Conservation (phyloP, 805 yeast species). For the Zygotorulaspora sp. region DNA sequence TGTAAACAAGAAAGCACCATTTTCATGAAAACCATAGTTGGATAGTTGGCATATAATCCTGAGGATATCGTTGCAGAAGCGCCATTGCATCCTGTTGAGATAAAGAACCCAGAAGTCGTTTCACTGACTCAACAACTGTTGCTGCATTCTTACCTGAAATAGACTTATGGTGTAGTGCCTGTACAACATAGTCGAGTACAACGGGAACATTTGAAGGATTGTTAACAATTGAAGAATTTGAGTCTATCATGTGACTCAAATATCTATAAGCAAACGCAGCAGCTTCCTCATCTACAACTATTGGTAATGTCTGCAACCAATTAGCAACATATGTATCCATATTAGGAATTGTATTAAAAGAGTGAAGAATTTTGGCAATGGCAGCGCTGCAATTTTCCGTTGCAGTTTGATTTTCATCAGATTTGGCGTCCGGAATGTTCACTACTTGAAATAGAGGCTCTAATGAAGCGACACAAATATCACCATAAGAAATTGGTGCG, state of each 20-base stretch:
- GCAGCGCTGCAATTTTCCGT: conserved; percentile 83
- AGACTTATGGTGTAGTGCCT: conserved; percentile 65
- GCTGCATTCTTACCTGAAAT: conserved; percentile 70
- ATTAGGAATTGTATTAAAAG: conserved; percentile 60
- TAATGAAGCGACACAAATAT: conserved; percentile 63
- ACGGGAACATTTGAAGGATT: conserved; percentile 47
- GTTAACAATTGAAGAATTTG: conserved; percentile 55
- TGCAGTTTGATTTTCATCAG: conserved; percentile 79
- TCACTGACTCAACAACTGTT: conserved; percentile 56
- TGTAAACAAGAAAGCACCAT: no score
- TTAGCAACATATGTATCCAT: conserved; percentile 57
- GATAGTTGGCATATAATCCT: conserved; percentile 55
- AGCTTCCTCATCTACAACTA: conserved; percentile 78
- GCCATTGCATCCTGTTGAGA: conserved; percentile 68
- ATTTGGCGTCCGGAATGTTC: conserved; percentile 72
- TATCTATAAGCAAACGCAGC: conserved; percentile 81
- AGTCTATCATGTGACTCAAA: conserved; percentile 64
- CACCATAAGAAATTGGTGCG: conserved; percentile 62
- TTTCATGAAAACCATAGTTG: conserved; percentile 52
- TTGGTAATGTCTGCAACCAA: conserved; percentile 82
- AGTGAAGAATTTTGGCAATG: conserved; percentile 75
- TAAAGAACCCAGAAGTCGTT: conserved; percentile 55
- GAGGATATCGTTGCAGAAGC: conserved; percentile 57
- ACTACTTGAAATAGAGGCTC: conserved; percentile 71
- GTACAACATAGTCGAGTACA: conserved; percentile 64